A percentile compares a stretch with the other conserved stretches of the same genome.
phyloP scores from a whole-genome alignment of 2,329 filamentous ascomycete species.

The Pseudocercospora crystallina region DNA sequence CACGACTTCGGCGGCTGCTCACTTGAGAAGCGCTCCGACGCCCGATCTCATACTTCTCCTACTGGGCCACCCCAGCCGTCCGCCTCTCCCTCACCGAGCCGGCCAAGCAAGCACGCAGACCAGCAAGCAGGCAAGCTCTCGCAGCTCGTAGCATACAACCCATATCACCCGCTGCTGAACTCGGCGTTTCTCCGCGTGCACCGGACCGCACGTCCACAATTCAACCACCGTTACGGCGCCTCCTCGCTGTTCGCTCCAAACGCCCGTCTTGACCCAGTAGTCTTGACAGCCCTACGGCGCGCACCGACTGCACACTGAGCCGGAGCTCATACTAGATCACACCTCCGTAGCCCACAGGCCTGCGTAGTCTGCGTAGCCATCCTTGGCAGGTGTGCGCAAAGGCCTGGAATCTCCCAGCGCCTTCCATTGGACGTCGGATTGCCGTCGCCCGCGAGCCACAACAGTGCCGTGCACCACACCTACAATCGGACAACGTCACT shows the following conservation, averaged over 20 bases:
- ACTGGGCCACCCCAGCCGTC: not conserved
- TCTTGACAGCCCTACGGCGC: too few relatives aligned
- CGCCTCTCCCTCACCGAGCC: constrained; percentile 3
- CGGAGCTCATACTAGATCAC: too few relatives aligned
- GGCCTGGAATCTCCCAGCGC: constrained; percentile 9
- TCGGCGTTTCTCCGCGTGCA: constrained; percentile 22
- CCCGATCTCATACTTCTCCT: constrained; percentile 10
- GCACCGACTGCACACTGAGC: too few relatives aligned
- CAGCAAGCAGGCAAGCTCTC: constrained; percentile 9
- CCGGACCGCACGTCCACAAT: constrained; percentile 20
- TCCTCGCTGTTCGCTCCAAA: constrained; percentile 16
- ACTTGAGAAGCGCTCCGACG: constrained; percentile 4
- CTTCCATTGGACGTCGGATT: constrained; percentile 16
- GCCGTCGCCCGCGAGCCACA: constrained; percentile 15
- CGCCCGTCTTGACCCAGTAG: not conserved
- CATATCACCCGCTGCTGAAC: not conserved
- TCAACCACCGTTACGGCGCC: constrained; percentile 21
- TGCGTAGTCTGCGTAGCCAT: not conserved
- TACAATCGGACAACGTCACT: constrained; percentile 15
- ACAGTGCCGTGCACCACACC: constrained; percentile 8
- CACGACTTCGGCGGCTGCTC: not conserved
- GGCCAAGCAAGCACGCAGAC: constrained; percentile 6
- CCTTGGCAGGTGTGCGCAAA: constrained; percentile 1
- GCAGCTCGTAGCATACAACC: not conserved
- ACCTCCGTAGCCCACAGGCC: too few relatives aligned